Conservation (phyloP, 306 rosid species). For the Cicer bijugum region DNA sequence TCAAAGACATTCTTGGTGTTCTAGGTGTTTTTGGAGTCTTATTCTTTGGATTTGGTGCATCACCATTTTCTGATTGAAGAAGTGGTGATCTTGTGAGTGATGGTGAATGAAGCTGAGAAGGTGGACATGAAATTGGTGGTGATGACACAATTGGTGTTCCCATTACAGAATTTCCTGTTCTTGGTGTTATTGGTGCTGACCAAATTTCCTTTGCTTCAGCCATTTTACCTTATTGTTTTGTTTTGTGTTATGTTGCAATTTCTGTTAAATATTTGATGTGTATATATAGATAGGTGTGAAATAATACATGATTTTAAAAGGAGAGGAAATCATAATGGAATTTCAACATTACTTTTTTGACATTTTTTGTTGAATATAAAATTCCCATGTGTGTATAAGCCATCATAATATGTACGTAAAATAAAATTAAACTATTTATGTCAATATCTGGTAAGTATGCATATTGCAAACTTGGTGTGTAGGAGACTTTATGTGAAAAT, state of each 20-base stretch:
- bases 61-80: conserved; percentile 50
- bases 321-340: not conserved
- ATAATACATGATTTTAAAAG: not conserved
- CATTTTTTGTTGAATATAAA: not conserved
- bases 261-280: conserved; percentile 1
- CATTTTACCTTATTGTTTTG: conserved; percentile 40
- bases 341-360: conserved; percentile 36
- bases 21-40: conserved; percentile 44
- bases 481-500: conserved; percentile 43
- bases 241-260: not conserved
- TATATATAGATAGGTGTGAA: conserved; percentile 28
- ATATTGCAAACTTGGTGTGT: conserved; percentile 26
- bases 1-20: conserved; percentile 56
- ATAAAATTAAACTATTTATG: not conserved
- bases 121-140: conserved; percentile 70
- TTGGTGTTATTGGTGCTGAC: conserved; percentile 76
- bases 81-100: conserved; percentile 60
- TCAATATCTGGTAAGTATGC: conserved; percentile 36
- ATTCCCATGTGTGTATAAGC: not conserved
- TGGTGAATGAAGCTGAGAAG: conserved; percentile 67
- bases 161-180: conserved; percentile 41
- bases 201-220: conserved; percentile 59
- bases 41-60: conserved; percentile 33
- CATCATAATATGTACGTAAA: not conserved
- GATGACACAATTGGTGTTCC: conserved; percentile 46